Percentiles rank a stretch among this genome's conserved stretches.
Conservation (phyloP, 345 rosid genomes). For the Aquilaria yunnanensis region DNA sequence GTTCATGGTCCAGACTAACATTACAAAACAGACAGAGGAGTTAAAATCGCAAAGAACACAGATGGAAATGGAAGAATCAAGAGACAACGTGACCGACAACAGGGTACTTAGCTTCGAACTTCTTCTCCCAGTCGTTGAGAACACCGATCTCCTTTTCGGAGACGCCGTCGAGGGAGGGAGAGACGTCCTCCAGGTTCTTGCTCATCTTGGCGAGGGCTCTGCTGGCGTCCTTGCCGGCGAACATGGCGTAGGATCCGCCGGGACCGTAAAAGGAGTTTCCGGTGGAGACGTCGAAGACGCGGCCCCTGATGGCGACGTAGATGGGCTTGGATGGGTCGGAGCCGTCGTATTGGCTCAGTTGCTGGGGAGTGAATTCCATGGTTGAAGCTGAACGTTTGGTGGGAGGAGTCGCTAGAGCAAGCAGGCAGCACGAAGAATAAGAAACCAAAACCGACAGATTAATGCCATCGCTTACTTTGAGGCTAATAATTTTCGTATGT, state of each 20-base stretch:
- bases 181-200: slow-evolving; percentile 75
- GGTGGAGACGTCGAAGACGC: slow-evolving; percentile 67
- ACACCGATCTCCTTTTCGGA: slow-evolving; percentile 71
- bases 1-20: too few species aligned
- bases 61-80: background rate
- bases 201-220: slow-evolving; percentile 92
- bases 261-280: slow-evolving; percentile 76
- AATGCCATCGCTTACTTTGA: too few species aligned
- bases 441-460: too few species aligned
- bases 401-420: background rate
- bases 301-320: slow-evolving; percentile 79
- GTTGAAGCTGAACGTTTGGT: background rate
- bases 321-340: slow-evolving; percentile 67
- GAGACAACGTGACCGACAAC: slow-evolving; percentile 67
- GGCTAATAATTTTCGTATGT: too few species aligned
- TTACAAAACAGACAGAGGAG: too few species aligned
- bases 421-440: too few species aligned
- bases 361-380: slow-evolving; percentile 71
- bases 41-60: too few species aligned
- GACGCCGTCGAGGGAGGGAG: slow-evolving; percentile 58
- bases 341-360: slow-evolving; percentile 67
- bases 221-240: slow-evolving; percentile 86
- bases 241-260: slow-evolving; percentile 63
- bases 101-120: slow-evolving; percentile 83
- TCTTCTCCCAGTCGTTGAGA: slow-evolving; percentile 80